Conservation (phyloP, 78 protist genomes). For the Dictyostelium purpureum region DNA sequence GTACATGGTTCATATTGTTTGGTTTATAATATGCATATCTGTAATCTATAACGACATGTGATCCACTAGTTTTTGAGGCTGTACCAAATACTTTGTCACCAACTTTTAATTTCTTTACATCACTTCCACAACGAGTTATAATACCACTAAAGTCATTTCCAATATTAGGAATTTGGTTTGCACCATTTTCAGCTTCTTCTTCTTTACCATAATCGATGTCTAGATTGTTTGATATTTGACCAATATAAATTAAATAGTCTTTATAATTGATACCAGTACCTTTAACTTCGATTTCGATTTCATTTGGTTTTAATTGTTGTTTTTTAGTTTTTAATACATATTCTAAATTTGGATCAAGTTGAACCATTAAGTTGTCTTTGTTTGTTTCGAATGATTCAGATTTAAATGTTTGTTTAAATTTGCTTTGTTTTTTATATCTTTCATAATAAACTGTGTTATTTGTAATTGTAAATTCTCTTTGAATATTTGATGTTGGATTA, state of each 20-base stretch:
- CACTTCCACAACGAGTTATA: background rate
- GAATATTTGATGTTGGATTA: background rate
- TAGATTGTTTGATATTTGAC: too few relatives aligned
- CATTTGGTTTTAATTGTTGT: too few relatives aligned
- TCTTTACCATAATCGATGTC: too few relatives aligned
- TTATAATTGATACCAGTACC: too few relatives aligned
- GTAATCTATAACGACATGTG: background rate
- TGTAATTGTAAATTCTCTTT: constrained; percentile 5
- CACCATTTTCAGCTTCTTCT: too few relatives aligned
- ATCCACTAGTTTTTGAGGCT: background rate
- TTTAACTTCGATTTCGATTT: too few relatives aligned
- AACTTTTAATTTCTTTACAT: background rate
- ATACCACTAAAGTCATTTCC: constrained; percentile 21
- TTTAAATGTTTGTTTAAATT: background rate
- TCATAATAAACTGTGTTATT: background rate
- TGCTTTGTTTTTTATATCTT: background rate
- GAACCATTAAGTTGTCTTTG: too few relatives aligned
- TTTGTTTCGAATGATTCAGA: background rate
- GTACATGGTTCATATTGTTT: background rate
- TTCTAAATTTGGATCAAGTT: too few relatives aligned
- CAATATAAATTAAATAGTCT: too few relatives aligned
- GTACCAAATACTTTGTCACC: constrained; percentile 57
- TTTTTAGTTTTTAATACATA: too few relatives aligned
- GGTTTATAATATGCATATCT: background rate
- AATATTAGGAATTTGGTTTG: too few relatives aligned